phyloP scores from a whole-genome alignment of 2,329 filamentous ascomycete species.

The Epichloe amarillans region DNA sequence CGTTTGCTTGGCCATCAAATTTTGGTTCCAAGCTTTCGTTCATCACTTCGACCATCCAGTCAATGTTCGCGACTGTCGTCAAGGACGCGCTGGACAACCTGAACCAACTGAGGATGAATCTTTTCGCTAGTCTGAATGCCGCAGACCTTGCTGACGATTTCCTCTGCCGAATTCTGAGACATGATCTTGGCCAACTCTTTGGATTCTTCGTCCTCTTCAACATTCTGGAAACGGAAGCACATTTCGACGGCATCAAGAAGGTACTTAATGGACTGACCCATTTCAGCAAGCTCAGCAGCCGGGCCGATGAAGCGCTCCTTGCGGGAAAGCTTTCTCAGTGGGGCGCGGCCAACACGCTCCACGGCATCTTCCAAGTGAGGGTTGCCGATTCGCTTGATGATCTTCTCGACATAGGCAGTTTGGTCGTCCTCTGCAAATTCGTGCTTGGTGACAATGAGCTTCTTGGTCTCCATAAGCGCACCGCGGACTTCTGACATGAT shows the following conservation, averaged over 20 bases:
- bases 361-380: constrained; percentile 84
- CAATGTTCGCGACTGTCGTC: constrained; percentile 37
- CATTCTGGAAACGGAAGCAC: constrained; percentile 89
- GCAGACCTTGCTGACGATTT: constrained; percentile 68
- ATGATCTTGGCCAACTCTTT: constrained; percentile 76
- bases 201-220: constrained; percentile 84
- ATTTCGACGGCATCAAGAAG: constrained; percentile 79
- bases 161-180: constrained; percentile 55
- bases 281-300: constrained; percentile 76
- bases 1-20: constrained; percentile 5
- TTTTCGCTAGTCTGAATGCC: constrained; percentile 66
- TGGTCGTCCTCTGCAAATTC: constrained; percentile 64
- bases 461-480: constrained; percentile 73
- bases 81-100: constrained; percentile 76
- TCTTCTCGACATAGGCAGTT: constrained; percentile 77
- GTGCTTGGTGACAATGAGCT: constrained; percentile 78
- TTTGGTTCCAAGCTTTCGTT: neutral
- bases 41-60: constrained; percentile 12
- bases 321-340: constrained; percentile 82
- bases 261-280: constrained; percentile 55
- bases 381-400: constrained; percentile 87
- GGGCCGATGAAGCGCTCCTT: constrained; percentile 95
- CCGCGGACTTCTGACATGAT: constrained; percentile 70
- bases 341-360: constrained; percentile 88
- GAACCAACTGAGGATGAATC: constrained; percentile 61